Percentiles rank a stretch among this genome's conserved stretches.
Conservation (phyloP, 73 alveolate genomes). For the Stentor coeruleus region DNA sequence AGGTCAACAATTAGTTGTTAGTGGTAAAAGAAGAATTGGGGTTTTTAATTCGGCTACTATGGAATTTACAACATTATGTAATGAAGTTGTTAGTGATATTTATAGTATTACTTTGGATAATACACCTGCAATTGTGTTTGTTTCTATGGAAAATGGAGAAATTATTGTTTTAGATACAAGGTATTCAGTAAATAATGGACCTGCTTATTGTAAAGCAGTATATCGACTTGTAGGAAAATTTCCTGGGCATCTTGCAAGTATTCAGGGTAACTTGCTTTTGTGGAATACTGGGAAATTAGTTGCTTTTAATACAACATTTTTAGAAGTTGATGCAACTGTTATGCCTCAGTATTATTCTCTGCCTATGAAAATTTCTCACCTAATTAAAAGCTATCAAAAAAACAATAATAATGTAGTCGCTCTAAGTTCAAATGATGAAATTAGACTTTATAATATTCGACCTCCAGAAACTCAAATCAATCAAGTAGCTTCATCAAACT, state of each 20-base stretch:
- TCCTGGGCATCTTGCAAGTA: background rate
- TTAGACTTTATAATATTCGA: background rate
- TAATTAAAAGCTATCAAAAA: background rate
- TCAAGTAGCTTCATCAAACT: background rate
- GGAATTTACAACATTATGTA: background rate
- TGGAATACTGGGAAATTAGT: background rate
- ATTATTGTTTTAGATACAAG: conserved; percentile 8
- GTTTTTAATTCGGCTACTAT: background rate
- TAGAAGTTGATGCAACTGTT: background rate
- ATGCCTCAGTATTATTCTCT: background rate
- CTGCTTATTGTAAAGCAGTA: conserved; percentile 8
- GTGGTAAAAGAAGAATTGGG: conserved; percentile 6
- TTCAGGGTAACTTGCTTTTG: background rate
- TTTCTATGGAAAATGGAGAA: background rate
- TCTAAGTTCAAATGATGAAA: background rate
- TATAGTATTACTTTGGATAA: background rate
- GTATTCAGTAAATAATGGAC: conserved; percentile 3
- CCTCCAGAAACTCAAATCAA: background rate
- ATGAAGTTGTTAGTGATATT: background rate
- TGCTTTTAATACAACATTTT: background rate
- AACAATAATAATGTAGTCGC: no score
- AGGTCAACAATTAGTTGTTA: background rate
- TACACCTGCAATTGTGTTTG: background rate
- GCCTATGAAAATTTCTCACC: background rate
- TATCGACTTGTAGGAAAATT: background rate